A percentile compares a stretch with the other conserved stretches of the same genome.
Evolutionary conservation across 768 basidiomycete genomes (phyloP).

Genomic region (Naganishia kalamii): DNA sequence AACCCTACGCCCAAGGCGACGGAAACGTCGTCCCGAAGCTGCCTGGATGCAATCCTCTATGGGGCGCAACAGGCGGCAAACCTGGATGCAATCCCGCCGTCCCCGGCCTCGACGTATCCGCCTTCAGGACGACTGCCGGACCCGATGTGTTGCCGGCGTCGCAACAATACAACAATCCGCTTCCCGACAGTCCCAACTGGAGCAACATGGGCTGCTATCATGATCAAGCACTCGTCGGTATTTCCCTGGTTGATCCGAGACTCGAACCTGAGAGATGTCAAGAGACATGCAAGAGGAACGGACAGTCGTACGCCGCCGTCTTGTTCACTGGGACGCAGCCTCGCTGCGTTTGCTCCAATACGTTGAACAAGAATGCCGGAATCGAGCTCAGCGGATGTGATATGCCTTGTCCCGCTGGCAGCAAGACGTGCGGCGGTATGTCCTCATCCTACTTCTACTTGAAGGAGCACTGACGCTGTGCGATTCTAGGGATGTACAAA

Average conservation of each 20-base stretch:
- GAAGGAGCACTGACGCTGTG: neutral
- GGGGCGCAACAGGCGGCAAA: constrained; percentile 11
- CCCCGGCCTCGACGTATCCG: constrained; percentile 3
- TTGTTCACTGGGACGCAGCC: neutral
- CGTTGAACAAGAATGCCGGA: neutral
- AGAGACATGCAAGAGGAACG: constrained; percentile 19
- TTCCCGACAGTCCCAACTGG: constrained; percentile 36
- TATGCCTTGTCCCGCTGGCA: constrained; percentile 23
- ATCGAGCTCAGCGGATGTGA: constrained; percentile 15
- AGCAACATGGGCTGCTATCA: constrained; percentile 30
- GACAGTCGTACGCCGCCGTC: constrained; percentile 26
- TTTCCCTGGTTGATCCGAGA: constrained; percentile 24
- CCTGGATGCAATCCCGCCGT: constrained; percentile 12
- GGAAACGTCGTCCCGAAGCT: constrained; percentile 26
- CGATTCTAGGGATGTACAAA: neutral
- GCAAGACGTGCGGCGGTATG: constrained; percentile 24
- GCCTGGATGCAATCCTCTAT: constrained; percentile 27
- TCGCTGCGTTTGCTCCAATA: neutral
- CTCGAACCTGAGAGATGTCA: constrained; percentile 25
- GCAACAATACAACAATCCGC: constrained; percentile 22
- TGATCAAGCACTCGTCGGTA: constrained; percentile 14
- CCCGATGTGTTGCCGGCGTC: constrained; percentile 22
- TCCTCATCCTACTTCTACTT: constrained; percentile 23
- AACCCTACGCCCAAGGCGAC: constrained; percentile 29
- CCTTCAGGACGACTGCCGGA: constrained; percentile 9